phyloP scores from a whole-genome alignment of 2,329 filamentous ascomycete species.

The Aspergillus quadrilineatus region DNA sequence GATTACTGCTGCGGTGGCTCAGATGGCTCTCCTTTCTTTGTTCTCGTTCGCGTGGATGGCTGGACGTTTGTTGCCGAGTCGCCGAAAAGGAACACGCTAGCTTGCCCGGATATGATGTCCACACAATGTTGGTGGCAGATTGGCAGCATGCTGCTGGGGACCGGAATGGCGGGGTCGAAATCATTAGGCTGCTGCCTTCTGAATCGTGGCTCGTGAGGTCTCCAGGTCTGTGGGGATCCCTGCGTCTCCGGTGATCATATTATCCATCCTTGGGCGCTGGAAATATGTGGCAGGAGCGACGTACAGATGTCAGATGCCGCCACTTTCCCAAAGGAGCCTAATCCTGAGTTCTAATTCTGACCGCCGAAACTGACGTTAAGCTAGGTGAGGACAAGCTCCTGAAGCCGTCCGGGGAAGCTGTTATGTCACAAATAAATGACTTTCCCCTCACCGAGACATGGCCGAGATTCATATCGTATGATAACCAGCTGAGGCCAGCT shows the following conservation, averaged over 20 bases:
- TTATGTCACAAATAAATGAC: no score
- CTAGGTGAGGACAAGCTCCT: background rate
- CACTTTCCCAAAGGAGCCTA: background rate
- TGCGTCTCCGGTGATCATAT: background rate
- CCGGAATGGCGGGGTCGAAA: conserved; percentile 1
- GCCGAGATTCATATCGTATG: no score
- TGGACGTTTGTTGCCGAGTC: background rate
- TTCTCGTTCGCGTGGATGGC: background rate
- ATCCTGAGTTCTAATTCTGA: background rate
- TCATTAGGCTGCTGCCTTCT: background rate
- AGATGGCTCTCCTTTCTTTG: background rate
- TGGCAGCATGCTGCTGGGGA: background rate
- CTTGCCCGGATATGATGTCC: background rate
- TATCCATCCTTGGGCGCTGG: background rate
- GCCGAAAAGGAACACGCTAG: background rate
- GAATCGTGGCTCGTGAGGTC: background rate
- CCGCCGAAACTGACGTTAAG: background rate
- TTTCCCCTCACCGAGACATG: no score
- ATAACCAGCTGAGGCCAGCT: background rate
- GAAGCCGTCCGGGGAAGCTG: background rate
- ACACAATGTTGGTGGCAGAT: background rate
- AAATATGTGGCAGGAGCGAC: background rate
- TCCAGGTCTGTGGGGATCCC: background rate
- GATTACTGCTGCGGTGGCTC: background rate
- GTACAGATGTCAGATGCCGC: background rate